Evolutionary conservation across 2,329 filamentous ascomycete genomes (phyloP), one percentile per base, ranked within the genome.

Genomic region (Monosporascus sp.): DNA sequence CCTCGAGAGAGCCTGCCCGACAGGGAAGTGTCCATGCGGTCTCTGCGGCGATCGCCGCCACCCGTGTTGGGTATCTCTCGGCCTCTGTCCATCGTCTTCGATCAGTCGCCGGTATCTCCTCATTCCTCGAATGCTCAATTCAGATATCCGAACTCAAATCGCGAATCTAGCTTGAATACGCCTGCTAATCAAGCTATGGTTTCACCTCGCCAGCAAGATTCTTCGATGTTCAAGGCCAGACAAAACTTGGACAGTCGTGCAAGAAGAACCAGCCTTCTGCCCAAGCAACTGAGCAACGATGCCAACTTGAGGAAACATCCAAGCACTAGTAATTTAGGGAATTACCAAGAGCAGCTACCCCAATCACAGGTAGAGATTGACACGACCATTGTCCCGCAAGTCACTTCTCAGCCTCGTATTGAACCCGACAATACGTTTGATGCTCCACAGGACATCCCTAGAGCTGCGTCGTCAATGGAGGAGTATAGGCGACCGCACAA

Each of bases 81-180:
- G 6, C 78, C 79, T 2, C 66, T 83, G 9, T 84, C 80, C 1
- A 74, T 80, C 47, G 78, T 83, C 2, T 67, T 76, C 50, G 80
- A 84, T 54, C 74, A 80, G 46, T 80, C 79, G 0, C 77, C 78
- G 1, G 60, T 55, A 49, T 56, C 62, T 31, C 59, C 65, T 14
- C 59, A 62, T 6, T 62, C 64, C 6, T 58, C 63, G 9, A 51
- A 47, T 27, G 54, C 50, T 48, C 31, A 40, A 14, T 5, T 49
- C 35, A 57, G 45, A 27, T 56, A 20, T 11, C 17, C 22, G 8
- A 52, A 49, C 45, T 20, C 40, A 47, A 37, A 35, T 48, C 41
- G 55, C 50, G 43, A 46, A 27, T 17, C 11, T 3, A n/a, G 3
- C 14, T n/a, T 7, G 24, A 27, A 24, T 17, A 5, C 14, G 4